Evolutionary conservation across 768 basidiomycete species (phyloP).

Genomic region (Trametes maxima): DNA sequence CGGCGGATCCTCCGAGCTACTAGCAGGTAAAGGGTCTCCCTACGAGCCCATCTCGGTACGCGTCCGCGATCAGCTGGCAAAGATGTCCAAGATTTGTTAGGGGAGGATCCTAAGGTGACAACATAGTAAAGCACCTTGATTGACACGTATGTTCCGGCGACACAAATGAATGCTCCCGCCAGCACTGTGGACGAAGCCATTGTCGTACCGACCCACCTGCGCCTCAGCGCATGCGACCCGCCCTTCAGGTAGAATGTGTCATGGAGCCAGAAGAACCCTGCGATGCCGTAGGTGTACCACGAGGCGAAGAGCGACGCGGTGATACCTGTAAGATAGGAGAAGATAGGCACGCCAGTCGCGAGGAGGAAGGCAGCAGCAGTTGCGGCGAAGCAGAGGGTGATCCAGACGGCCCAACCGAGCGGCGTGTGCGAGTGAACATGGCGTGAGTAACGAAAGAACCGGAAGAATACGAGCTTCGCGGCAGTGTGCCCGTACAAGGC

Average conservation of each 20-base stretch:
- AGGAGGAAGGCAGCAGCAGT: slow-evolving; percentile 48
- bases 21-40: slow-evolving; percentile 51
- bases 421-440: slow-evolving; percentile 55
- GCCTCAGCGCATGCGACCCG: slow-evolving; percentile 33
- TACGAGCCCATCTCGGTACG: slow-evolving; percentile 45
- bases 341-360: slow-evolving; percentile 55
- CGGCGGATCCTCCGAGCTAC: not conserved
- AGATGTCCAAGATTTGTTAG: slow-evolving; percentile 1
- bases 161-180: slow-evolving; percentile 53
- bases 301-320: slow-evolving; percentile 55
- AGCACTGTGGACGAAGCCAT: slow-evolving; percentile 48
- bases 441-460: slow-evolving; percentile 48
- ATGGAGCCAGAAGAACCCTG: slow-evolving; percentile 57
- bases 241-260: slow-evolving; percentile 48
- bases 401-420: slow-evolving; percentile 53
- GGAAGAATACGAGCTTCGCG: slow-evolving; percentile 55
- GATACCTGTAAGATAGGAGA: slow-evolving; percentile 56
- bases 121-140: slow-evolving; percentile 43
- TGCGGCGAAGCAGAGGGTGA: slow-evolving; percentile 42
- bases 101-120: not conserved
- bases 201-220: slow-evolving; percentile 36
- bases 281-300: slow-evolving; percentile 61
- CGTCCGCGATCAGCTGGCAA: slow-evolving; percentile 47
- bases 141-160: slow-evolving; percentile 55
- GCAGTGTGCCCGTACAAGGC: slow-evolving; percentile 53